Evolutionary conservation across 441 rosid species (phyloP), one percentile per base, ranked within the genome.

Genomic region (Adansonia gregorii): DNA sequence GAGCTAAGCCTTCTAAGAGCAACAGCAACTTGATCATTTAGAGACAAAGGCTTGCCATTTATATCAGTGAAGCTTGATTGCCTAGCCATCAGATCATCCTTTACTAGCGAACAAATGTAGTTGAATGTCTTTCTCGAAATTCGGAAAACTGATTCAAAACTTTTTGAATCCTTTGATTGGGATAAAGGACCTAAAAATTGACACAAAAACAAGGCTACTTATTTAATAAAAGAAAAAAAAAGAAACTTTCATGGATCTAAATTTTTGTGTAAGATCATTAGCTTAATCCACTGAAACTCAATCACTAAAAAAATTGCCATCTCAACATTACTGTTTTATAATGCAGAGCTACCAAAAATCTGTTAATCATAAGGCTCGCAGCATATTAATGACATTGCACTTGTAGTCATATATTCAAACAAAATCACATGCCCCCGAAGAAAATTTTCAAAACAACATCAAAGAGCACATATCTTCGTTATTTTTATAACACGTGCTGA

Each of bases 1-100:
- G 98, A 91, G 82, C 95, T 82, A 66, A 93, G 94, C 88, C 98
- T 90, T 78, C 98, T 88, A 64, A 95, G 88, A 56, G 99, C 95
- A 17, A 93, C 80, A 0, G 98, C 97, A 55, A 95, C 97, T 83
- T 88, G 91, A 83, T 92, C 99, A 59, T 85, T 79, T 78, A 85
- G 78, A 74, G 88, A 86, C 69, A 92, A 66, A 55, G 88, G 87
- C 67, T 82, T 88, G 15, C 96, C 95, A 69, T 87, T 83, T 60
- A 84, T 59, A 76, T 87, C 87, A 14, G 84, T 75, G 68, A 87
- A 88, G 77, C 86, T 88, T 2, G 91, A 84, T 22, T 86, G 89
- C 86, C 85, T 88, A 27, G 90, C 86, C 74, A 67, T 81, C 88
- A 89, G 76, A 51, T 85, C 93, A 14, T 88, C 95, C 82, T 83